Evolutionary conservation across 192 early-diverging fungal species (phyloP), one percentile per base, ranked within the genome.

Genomic region (Oehlia diaphana): DNA sequence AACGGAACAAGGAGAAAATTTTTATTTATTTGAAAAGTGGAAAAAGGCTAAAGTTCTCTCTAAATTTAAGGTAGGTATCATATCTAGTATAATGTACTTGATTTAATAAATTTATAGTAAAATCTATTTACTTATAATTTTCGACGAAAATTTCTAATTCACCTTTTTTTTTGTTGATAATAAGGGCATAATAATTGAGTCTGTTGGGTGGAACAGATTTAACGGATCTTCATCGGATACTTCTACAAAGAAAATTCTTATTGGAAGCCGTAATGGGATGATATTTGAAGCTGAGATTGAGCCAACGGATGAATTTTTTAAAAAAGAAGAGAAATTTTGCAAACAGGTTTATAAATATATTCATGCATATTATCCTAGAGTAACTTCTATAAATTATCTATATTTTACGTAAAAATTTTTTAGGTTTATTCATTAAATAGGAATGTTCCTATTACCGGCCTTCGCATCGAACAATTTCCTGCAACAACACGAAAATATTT

Each of bases 281-380:
- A 91, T 99, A 67, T 97, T 92, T 83, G 97, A 99, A 83, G 92
- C 94, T 9, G 95, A 95, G 65, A 82, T 99, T n/a, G 91, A 93
- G 73, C 93, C 96, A 0, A 91, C 91, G 1, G 93, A 94, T 71
- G 96, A 97, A 47, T 90, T 90, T 39, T 96, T 96, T 84, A 89
- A 91, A 77, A 90, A 90, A 76, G 95, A 96, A 84, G 94, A 96
- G 80, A 87, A 91, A 39, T 93, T 92, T 70, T 88, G 96, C 42
- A 86, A 86, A 71, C 91, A 92, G 79, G 76, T 90, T 92, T 74
- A 19, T 10, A 33, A 79, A 42, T 21, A 61, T 37, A 33, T 50
- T 49, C 23, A 10, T 12, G 2, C 44, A 47, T 42, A 42, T 8
- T 42, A 42, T 42, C 39, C 7, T 42, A 6, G 39, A 6, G 8